phyloP scores from a whole-genome alignment of 495 filamentous ascomycete genomes.

The Geopyxis carbonaria region DNA sequence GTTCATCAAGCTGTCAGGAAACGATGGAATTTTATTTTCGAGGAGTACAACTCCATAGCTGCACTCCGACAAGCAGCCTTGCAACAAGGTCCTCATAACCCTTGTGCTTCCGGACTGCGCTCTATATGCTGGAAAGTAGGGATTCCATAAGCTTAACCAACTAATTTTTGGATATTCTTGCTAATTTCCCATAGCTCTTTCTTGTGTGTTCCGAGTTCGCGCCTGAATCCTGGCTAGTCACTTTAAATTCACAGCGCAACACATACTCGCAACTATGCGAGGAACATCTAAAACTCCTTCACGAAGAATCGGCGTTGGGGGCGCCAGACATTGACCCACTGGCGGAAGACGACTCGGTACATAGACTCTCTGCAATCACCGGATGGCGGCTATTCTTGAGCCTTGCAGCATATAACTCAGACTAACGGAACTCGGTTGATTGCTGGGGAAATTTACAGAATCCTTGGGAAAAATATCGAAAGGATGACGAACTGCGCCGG shows the following conservation, averaged over 20 bases:
- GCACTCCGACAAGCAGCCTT: constrained; percentile 45
- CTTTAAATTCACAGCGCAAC: constrained; percentile 48
- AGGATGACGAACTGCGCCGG: constrained; percentile 64
- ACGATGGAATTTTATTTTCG: constrained; percentile 19
- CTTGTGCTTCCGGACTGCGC: constrained; percentile 55
- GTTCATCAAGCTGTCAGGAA: constrained; percentile 6
- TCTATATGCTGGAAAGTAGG: constrained; percentile 88
- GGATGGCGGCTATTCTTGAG: too few species aligned
- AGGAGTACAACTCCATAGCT: constrained; percentile 4
- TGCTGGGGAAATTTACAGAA: constrained; percentile 37
- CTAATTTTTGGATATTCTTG: neutral
- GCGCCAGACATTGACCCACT: constrained; percentile 52
- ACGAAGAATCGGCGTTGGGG: constrained; percentile 6
- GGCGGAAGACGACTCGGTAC: constrained; percentile 63
- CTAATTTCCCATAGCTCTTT: constrained; percentile 60
- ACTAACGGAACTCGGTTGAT: neutral
- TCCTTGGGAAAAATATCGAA: constrained; percentile 69
- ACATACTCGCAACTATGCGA: constrained; percentile 55
- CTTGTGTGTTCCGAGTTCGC: constrained; percentile 59
- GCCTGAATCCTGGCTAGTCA: constrained; percentile 47
- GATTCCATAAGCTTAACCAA: constrained; percentile 7
- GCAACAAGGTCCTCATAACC: constrained; percentile 35
- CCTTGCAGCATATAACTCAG: too few species aligned
- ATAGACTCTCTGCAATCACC: constrained; percentile 25
- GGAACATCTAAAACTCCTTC: constrained; percentile 49